A percentile compares a stretch with the other conserved stretches of the same genome.
Evolutionary conservation across 169 alveolate genomes (phyloP).

Genomic region (Cryptosporidium baileyi): DNA sequence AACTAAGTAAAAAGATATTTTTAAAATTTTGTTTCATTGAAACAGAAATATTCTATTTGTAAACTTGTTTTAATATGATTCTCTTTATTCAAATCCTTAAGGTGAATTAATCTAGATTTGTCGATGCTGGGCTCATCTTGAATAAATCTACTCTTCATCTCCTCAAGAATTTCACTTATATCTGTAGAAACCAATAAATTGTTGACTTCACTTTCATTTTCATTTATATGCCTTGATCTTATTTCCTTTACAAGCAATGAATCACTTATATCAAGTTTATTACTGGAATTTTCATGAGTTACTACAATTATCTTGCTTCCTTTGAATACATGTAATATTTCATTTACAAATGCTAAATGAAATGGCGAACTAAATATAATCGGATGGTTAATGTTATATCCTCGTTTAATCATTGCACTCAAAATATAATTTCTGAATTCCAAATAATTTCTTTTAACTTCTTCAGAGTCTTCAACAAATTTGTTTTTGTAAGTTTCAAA

Average conservation of each 20-base stretch:
- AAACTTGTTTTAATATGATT: not conserved
- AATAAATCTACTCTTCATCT: slow-evolving; percentile 20
- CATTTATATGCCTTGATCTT: not conserved
- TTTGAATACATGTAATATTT: slow-evolving; percentile 4
- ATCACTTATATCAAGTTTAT: not conserved
- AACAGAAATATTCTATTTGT: slow-evolving; percentile 2
- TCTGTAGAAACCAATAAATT: not conserved
- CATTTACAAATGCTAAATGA: slow-evolving; percentile 17
- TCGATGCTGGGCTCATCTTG: slow-evolving; percentile 34
- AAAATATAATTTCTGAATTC: not conserved
- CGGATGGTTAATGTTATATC: not conserved
- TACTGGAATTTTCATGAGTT: not conserved
- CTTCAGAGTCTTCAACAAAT: not conserved
- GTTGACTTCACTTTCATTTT: not conserved
- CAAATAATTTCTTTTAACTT: not conserved
- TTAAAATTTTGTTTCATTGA: too few species aligned
- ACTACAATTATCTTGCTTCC: not conserved
- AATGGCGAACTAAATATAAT: slow-evolving; percentile 40
- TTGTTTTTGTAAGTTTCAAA: not conserved
- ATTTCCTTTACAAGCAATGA: not conserved
- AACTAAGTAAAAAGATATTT: not conserved
- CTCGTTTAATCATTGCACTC: not conserved
- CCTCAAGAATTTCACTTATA: not conserved
- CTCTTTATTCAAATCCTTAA: not conserved
- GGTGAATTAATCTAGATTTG: slow-evolving; percentile 6